These are phyloP conservation scores for Colletotrichum lupini DNA, from an alignment of 2,329 filamentous ascomycete genomes.

Conservation along the genomic window DNA sequence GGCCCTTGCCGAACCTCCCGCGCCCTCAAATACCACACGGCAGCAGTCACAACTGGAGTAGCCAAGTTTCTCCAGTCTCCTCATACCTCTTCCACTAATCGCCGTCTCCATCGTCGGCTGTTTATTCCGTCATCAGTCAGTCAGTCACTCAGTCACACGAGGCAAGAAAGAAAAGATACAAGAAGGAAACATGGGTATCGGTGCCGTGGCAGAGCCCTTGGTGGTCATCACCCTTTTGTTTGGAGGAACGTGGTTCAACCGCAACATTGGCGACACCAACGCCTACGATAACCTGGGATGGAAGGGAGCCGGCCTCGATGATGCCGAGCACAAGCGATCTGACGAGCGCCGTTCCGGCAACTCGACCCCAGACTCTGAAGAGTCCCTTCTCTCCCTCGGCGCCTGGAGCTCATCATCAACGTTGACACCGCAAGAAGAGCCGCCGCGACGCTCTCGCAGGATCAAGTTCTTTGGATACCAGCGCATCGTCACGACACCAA, in stretches of 20 bases:
- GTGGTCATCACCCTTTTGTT: conserved; percentile 55
- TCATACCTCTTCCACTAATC: conserved; percentile 10
- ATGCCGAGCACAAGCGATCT: conserved; percentile 35
- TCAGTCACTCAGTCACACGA: not conserved
- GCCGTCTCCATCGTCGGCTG: conserved; percentile 1
- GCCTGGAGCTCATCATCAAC: conserved; percentile 41
- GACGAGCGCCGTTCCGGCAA: conserved; percentile 50
- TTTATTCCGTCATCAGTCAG: not conserved
- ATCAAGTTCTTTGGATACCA: conserved; percentile 42
- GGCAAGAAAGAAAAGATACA: not conserved
- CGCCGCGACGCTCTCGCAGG: conserved; percentile 46
- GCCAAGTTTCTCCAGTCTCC: conserved; percentile 24
- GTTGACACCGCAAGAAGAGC: conserved; percentile 42
- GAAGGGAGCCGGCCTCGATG: conserved; percentile 16
- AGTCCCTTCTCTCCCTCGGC: conserved; percentile 28
- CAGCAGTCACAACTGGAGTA: conserved; percentile 17
- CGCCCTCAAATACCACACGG: conserved; percentile 26
- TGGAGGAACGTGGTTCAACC: conserved; percentile 57
- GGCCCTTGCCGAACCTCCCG: conserved; percentile 28
- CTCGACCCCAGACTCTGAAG: conserved; percentile 32
- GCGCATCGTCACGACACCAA: conserved; percentile 66
- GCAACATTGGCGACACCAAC: conserved; percentile 50
- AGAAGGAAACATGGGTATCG: conserved; percentile 48
- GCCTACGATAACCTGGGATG: conserved; percentile 36
- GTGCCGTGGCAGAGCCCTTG: conserved; percentile 54